These are phyloP conservation scores for Serendipita vermifera DNA, from an alignment of 768 basidiomycete species.

Conservation along the genomic window DNA sequence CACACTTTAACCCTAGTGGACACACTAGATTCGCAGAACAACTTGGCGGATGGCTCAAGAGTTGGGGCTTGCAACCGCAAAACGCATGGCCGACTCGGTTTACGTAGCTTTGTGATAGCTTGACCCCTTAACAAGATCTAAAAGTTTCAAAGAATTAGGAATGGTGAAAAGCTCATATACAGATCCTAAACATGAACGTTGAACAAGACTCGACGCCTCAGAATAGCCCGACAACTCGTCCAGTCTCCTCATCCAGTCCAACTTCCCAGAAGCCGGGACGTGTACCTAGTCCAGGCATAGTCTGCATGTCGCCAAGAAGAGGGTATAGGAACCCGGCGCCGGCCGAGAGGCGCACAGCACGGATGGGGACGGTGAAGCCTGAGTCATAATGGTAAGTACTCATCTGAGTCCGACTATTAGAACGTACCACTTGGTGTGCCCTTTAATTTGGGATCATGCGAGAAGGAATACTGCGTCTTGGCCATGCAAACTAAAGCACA, in stretches of 20 bases:
- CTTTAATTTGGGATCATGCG: slow-evolving; percentile 84
- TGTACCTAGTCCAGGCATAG: slow-evolving; percentile 92
- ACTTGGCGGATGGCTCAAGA: no score
- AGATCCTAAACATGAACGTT: no score
- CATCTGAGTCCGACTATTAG: background rate
- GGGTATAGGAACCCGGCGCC: slow-evolving; percentile 96
- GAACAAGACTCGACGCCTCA: slow-evolving; percentile 31
- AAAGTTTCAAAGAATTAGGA: no score
- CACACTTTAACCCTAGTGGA: no score
- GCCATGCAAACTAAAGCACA: slow-evolving; percentile 73
- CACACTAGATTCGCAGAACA: no score
- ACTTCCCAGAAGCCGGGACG: slow-evolving; percentile 92
- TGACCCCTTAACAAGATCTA: no score
- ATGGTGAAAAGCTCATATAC: no score
- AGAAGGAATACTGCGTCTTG: slow-evolving; percentile 96
- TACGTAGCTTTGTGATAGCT: no score
- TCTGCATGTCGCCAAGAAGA: slow-evolving; percentile 92
- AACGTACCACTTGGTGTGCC: slow-evolving; percentile 63
- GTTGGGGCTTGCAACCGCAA: no score
- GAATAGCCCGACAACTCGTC: slow-evolving; percentile 78
- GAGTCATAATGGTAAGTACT: background rate
- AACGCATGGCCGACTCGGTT: no score
- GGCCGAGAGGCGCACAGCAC: slow-evolving; percentile 73
- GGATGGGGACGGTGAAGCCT: slow-evolving; percentile 90
- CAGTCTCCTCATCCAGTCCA: slow-evolving; percentile 62